phyloP scores from a whole-genome alignment of 1,284 basidiomycete species.

The Erythrobasidium hasegawianum region DNA sequence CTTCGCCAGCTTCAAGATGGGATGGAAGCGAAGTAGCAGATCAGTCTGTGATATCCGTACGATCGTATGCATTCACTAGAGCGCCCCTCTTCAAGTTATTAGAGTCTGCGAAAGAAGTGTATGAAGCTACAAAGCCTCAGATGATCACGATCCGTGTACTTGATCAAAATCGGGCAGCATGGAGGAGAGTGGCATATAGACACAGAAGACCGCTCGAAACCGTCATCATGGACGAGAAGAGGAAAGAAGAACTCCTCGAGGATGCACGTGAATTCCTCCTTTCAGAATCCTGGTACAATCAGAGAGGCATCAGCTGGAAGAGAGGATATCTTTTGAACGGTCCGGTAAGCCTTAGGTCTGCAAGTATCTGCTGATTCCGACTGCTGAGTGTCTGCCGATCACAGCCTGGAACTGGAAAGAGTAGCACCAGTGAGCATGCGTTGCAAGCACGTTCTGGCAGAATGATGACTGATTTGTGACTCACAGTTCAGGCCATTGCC shows the following conservation, averaged over 20 bases:
- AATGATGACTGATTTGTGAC: neutral
- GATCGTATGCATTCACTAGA: constrained; percentile 27
- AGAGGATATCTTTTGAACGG: constrained; percentile 73
- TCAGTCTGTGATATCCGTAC: constrained; percentile 6
- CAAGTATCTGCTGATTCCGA: constrained; percentile 36
- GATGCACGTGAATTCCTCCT: constrained; percentile 65
- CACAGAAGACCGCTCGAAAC: constrained; percentile 21
- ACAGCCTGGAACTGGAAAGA: constrained; percentile 65
- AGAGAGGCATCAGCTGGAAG: constrained; percentile 70
- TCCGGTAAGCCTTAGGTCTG: constrained; percentile 45
- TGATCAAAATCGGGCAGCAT: constrained; percentile 9
- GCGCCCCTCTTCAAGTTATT: constrained; percentile 26
- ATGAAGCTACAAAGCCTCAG: constrained; percentile 13
- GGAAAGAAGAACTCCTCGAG: constrained; percentile 57
- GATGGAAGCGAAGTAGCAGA: neutral
- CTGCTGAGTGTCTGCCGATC: constrained; percentile 20
- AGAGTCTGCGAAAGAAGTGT: constrained; percentile 17
- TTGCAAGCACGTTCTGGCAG: neutral
- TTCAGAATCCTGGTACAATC: constrained; percentile 64
- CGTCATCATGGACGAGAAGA: constrained; percentile 24
- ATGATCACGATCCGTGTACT: constrained; percentile 30
- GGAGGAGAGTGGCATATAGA: constrained; percentile 23
- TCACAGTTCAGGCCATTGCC: constrained; percentile 61
- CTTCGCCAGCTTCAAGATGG: neutral
- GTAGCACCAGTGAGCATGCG: constrained; percentile 56